Evolutionary conservation across 805 yeast genomes (phyloP).

Genomic region (Yamadazyma kitorensis): DNA sequence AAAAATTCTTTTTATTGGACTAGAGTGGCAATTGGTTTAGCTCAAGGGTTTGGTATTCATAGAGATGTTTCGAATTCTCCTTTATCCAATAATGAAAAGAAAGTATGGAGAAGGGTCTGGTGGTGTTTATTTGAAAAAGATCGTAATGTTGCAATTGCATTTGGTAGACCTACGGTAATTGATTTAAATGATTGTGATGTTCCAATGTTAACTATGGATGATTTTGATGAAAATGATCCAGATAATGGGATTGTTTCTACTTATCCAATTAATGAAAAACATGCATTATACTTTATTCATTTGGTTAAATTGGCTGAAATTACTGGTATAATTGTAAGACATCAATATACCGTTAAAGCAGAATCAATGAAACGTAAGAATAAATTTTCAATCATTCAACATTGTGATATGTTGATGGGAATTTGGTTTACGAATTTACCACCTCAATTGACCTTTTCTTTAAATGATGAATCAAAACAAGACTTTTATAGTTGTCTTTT

Average conservation of each 20-base stretch:
- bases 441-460: conserved; percentile 56
- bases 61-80: conserved; percentile 47
- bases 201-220: conserved; percentile 65
- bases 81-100: conserved; percentile 38
- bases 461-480: conserved; percentile 52
- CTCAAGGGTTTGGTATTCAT: conserved; percentile 77
- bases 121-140: conserved; percentile 77
- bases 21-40: conserved; percentile 63
- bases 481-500: conserved; percentile 56
- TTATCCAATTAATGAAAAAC: conserved; percentile 46
- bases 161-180: conserved; percentile 69
- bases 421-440: conserved; percentile 73
- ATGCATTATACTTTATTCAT: conserved; percentile 59
- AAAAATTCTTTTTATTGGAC: conserved; percentile 70
- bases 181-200: conserved; percentile 74
- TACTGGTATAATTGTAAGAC: conserved; percentile 63
- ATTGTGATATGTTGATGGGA: conserved; percentile 75
- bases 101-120: conserved; percentile 67
- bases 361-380: conserved; percentile 48
- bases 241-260: conserved; percentile 29
- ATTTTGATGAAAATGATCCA: conserved; percentile 53
- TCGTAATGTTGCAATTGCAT: conserved; percentile 64
- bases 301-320: conserved; percentile 66
- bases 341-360: conserved; percentile 69
- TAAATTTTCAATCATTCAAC: conserved; percentile 49